Conservation (phyloP, 2,329 filamentous ascomycete species). For the Aspergillus awamori region DNA sequence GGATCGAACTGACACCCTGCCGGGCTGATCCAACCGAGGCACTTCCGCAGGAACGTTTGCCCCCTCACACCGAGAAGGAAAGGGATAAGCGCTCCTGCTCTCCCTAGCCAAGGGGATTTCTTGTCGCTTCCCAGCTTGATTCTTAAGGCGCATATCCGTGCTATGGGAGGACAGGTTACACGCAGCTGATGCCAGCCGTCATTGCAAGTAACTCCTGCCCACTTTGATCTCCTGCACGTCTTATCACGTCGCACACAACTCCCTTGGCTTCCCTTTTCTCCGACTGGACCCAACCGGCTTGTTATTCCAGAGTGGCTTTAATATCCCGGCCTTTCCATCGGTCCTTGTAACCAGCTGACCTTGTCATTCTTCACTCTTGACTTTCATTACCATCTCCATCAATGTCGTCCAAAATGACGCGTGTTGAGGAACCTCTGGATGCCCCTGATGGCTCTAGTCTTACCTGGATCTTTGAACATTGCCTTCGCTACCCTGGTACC, state of each 20-base stretch:
- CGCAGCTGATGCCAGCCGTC: constrained; percentile 28
- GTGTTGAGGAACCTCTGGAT: constrained; percentile 23
- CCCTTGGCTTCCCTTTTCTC: constrained; percentile 13
- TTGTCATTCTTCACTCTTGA: constrained; percentile 4
- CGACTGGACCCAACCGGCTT: constrained; percentile 11
- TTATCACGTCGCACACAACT: constrained; percentile 26
- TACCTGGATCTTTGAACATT: constrained; percentile 61
- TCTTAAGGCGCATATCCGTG: constrained; percentile 25
- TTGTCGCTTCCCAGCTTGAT: constrained; percentile 10
- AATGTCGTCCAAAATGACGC: constrained; percentile 18
- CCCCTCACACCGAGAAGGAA: constrained; percentile 17
- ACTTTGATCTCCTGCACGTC: constrained; percentile 24
- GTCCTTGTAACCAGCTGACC: neutral
- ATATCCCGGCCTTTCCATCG: constrained; percentile 13
- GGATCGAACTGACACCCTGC: neutral
- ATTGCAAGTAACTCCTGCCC: constrained; percentile 21
- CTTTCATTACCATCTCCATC: constrained; percentile 2
- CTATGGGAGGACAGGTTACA: constrained; percentile 26
- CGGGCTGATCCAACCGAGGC: neutral
- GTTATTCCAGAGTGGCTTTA: constrained; percentile 11
- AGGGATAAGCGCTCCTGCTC: constrained; percentile 22
- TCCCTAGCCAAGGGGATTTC: constrained; percentile 19
- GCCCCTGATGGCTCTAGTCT: constrained; percentile 46
- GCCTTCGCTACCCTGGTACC: constrained; percentile 62
- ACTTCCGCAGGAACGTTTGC: constrained; percentile 22